A percentile compares a stretch with the other conserved stretches of the same genome.
These are phyloP conservation scores for Pyrenophora graminea DNA, from an alignment of 2,329 filamentous ascomycete genomes.

Conservation along the genomic window DNA sequence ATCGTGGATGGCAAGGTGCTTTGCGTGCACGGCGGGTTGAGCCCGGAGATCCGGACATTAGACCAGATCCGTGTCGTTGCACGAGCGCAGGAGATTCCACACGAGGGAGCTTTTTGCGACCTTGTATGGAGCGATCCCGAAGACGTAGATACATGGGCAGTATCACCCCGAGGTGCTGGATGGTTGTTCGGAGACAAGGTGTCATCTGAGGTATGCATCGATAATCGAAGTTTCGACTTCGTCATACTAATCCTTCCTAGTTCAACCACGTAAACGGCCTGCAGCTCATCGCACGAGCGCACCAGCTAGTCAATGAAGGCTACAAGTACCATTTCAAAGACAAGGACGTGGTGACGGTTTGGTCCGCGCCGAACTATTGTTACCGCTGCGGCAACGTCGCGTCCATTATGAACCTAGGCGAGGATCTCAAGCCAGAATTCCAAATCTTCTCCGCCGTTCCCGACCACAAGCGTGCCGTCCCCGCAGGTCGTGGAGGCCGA, in stretches of 20 bases:
- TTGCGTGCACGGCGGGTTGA: conserved; percentile 95
- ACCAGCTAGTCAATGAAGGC: conserved; percentile 76
- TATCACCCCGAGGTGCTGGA: conserved; percentile 69
- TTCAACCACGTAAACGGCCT: conserved; percentile 78
- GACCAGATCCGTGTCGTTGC: conserved; percentile 81
- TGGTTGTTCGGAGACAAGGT: conserved; percentile 74
- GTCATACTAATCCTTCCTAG: conserved; percentile 33
- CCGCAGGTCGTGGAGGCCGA: conserved; percentile 61
- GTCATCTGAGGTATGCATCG: conserved; percentile 60
- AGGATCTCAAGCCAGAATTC: conserved; percentile 90
- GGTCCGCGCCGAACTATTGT: conserved; percentile 76
- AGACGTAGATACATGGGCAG: conserved; percentile 70
- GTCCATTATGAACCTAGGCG: conserved; percentile 87
- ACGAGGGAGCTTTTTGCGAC: conserved; percentile 98
- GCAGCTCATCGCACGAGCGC: conserved; percentile 71
- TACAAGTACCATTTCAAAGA: conserved; percentile 94
- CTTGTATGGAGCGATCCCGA: conserved; percentile 90
- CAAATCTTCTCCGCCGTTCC: conserved; percentile 91
- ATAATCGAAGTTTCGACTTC: background rate
- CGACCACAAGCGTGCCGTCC: conserved; percentile 79
- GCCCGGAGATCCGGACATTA: conserved; percentile 92
- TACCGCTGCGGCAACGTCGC: conserved; percentile 67
- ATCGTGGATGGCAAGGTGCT: conserved; percentile 99
- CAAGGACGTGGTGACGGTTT: conserved; percentile 97
- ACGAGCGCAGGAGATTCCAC: conserved; percentile 89